phyloP scores from a whole-genome alignment of 768 basidiomycete genomes.

The Leucosporidium yakuticum region DNA sequence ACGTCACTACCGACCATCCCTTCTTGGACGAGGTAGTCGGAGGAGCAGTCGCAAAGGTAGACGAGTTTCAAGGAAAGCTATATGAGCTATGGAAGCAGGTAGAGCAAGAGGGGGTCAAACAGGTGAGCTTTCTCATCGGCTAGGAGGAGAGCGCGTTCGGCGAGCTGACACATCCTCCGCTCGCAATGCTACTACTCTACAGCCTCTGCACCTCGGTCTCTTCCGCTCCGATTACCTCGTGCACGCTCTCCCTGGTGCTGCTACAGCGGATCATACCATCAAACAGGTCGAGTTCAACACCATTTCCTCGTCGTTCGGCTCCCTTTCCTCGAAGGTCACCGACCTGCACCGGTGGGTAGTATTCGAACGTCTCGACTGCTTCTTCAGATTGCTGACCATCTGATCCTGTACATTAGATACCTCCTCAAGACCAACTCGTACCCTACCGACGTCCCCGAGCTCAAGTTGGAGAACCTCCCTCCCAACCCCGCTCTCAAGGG shows the following conservation, averaged over 20 bases:
- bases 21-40: slow-evolving; percentile 86
- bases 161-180: slow-evolving; percentile 1
- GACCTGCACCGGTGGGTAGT: slow-evolving; percentile 69
- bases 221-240: slow-evolving; percentile 93
- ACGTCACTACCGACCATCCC: slow-evolving; percentile 66
- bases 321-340: slow-evolving; percentile 61
- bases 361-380: not conserved
- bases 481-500: slow-evolving; percentile 63
- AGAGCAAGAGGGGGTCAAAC: slow-evolving; percentile 57
- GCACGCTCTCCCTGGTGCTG: slow-evolving; percentile 52
- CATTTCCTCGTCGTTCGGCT: slow-evolving; percentile 83
- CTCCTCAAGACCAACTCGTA: slow-evolving; percentile 62
- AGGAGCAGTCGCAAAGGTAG: slow-evolving; percentile 69
- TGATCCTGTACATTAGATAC: slow-evolving; percentile 51
- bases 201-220: slow-evolving; percentile 81
- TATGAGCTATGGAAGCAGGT: slow-evolving; percentile 81
- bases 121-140: slow-evolving; percentile 46
- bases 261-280: slow-evolving; percentile 47
- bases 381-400: no score
- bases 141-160: not conserved
- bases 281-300: slow-evolving; percentile 99
- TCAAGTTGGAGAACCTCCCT: slow-evolving; percentile 60
- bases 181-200: not conserved
- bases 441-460: slow-evolving; percentile 48
- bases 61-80: slow-evolving; percentile 75